These are phyloP conservation scores for Postia placenta DNA, from an alignment of 768 basidiomycete species.

Conservation along the genomic window DNA sequence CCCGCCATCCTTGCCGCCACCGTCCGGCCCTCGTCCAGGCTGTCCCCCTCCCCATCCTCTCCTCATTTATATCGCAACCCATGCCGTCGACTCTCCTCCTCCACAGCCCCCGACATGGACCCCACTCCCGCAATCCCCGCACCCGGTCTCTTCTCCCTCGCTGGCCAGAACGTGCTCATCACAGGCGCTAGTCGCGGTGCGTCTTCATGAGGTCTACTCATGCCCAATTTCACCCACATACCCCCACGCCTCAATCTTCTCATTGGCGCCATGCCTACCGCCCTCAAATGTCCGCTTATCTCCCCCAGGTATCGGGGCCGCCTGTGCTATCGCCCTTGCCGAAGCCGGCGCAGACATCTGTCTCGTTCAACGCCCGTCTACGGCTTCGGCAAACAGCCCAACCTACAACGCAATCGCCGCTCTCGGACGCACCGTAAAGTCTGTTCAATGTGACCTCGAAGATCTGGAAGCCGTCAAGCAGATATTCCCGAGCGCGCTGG, in stretches of 20 bases:
- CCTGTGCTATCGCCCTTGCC: slow-evolving; percentile 49
- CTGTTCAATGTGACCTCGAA: slow-evolving; percentile 52
- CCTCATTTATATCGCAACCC: neutral
- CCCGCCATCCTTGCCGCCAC: neutral
- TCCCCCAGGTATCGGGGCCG: slow-evolving; percentile 44
- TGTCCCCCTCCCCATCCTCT: neutral
- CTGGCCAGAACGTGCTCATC: slow-evolving; percentile 64
- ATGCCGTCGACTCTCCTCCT: neutral
- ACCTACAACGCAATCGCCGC: slow-evolving; percentile 33
- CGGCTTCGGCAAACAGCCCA: slow-evolving; percentile 25
- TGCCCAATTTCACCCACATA: slow-evolving; percentile 1
- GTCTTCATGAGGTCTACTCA: slow-evolving; percentile 4
- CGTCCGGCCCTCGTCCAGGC: neutral
- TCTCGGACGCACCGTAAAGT: slow-evolving; percentile 29
- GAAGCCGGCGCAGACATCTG: slow-evolving; percentile 48
- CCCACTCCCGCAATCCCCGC: slow-evolving; percentile 44
- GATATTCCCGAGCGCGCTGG: slow-evolving; percentile 44
- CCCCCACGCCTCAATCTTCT: neutral
- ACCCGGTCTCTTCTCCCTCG: slow-evolving; percentile 60
- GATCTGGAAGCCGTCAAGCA: slow-evolving; percentile 42
- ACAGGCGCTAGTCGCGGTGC: slow-evolving; percentile 76
- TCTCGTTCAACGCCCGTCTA: slow-evolving; percentile 36
- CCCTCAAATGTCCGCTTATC: slow-evolving; percentile 2
- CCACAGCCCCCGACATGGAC: slow-evolving; percentile 40
- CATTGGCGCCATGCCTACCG: slow-evolving; percentile 2